A percentile compares a stretch with the other conserved stretches of the same genome.
phyloP scores from a whole-genome alignment of 2,329 filamentous ascomycete species.

The Sphaceloma murrayae region DNA sequence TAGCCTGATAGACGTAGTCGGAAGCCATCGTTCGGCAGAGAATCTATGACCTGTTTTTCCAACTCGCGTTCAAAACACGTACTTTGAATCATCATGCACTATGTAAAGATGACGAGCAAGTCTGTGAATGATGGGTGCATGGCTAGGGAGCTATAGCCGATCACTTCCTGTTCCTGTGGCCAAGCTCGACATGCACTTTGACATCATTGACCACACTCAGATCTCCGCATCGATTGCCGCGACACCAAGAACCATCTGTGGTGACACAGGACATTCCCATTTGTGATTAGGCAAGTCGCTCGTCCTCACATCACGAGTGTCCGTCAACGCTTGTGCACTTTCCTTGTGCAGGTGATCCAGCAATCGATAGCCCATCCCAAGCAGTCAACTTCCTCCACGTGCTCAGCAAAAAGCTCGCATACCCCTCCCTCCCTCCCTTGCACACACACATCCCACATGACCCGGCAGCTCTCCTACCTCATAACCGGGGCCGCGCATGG shows the following conservation, averaged over 20 bases:
- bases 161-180: conserved; percentile 17
- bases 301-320: background rate
- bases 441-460: background rate
- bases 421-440: background rate
- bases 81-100: no score
- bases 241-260: background rate
- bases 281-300: no score
- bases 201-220: conserved; percentile 12
- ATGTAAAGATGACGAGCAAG: no score
- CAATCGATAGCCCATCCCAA: no score
- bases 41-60: no score
- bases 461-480: conserved; percentile 23
- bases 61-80: no score
- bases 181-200: background rate
- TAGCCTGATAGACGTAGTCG: no score
- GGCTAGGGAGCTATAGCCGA: conserved; percentile 8
- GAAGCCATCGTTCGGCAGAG: no score
- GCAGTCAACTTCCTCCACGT: background rate
- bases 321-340: no score
- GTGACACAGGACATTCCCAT: background rate
- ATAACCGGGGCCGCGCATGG: conserved; percentile 33
- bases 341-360: no score
- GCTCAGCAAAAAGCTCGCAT: background rate
- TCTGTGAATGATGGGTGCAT: background rate
- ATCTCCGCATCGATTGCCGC: no score